Evolutionary conservation across 352 stramenopile genomes (phyloP).

Genomic region (Pythium periplocum): DNA sequence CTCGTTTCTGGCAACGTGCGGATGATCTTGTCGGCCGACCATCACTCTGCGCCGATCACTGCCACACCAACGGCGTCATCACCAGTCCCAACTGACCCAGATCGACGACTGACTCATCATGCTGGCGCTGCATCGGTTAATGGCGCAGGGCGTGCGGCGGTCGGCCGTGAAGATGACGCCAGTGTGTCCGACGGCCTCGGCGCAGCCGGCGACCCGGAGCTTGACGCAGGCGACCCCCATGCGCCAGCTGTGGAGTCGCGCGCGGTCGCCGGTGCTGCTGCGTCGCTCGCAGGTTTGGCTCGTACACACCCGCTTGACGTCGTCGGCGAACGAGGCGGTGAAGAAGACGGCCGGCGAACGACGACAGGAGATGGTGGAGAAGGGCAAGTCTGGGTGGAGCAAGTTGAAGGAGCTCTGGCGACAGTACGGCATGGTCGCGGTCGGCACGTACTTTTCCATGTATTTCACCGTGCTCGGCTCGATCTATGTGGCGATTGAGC

Average conservation of each 20-base stretch:
- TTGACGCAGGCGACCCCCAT: slow-evolving; percentile 8
- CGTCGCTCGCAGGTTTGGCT: too few species aligned
- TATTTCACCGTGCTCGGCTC: slow-evolving; percentile 73
- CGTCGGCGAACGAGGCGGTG: slow-evolving; percentile 10
- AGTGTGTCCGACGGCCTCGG: not conserved
- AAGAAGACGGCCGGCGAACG: slow-evolving; percentile 18
- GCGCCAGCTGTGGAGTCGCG: not conserved
- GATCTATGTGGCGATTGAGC: slow-evolving; percentile 79
- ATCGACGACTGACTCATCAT: not conserved
- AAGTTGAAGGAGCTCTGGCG: slow-evolving; percentile 78
- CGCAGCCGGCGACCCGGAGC: slow-evolving; percentile 2
- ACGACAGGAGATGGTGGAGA: slow-evolving; percentile 27
- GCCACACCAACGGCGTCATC: not conserved
- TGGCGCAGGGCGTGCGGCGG: slow-evolving; percentile 7
- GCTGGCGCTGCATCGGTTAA: slow-evolving; percentile 10
- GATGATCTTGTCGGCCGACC: slow-evolving; percentile 4
- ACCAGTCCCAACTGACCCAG: not conserved
- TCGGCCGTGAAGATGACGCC: slow-evolving; percentile 1
- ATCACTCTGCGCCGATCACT: slow-evolving; percentile 5
- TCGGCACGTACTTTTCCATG: slow-evolving; percentile 79
- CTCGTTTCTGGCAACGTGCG: not conserved
- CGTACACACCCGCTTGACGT: slow-evolving; percentile 5
- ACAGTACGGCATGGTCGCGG: slow-evolving; percentile 78
- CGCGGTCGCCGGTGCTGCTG: slow-evolving; percentile 8
- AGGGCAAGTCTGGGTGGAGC: slow-evolving; percentile 37